Percentiles rank a stretch among this genome's conserved stretches.
Evolutionary conservation across 768 basidiomycete genomes (phyloP).

Genomic region (Lactarius quietus): DNA sequence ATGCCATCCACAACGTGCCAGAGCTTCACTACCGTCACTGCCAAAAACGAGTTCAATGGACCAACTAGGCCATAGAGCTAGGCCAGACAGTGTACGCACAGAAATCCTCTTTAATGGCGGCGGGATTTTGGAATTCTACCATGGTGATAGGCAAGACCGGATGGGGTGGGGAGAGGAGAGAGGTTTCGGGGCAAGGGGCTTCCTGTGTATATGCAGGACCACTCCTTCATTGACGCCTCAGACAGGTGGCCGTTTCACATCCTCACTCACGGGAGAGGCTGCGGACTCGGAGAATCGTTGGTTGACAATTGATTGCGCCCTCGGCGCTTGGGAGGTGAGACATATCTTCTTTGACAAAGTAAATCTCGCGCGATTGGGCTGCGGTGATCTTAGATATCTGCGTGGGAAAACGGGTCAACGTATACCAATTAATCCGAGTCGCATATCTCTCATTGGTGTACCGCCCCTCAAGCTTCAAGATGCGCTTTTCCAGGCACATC

Average conservation of each 20-base stretch:
- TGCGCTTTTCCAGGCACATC: not conserved
- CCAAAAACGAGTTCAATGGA: not conserved
- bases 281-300: no score
- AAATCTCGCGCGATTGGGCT: no score
- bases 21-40: slow-evolving; percentile 1
- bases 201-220: not conserved
- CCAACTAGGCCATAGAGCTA: not conserved
- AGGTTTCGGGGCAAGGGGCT: not conserved
- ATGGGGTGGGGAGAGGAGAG: not conserved
- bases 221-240: not conserved
- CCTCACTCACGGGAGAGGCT: no score
- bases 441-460: no score
- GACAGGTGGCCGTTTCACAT: no score
- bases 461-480: no score
- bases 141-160: not conserved
- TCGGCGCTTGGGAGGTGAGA: no score
- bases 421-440: no score
- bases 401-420: no score
- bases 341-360: no score
- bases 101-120: not conserved
- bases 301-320: no score
- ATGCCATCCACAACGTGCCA: slow-evolving; percentile 9
- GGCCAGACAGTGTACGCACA: not conserved
- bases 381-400: no score
- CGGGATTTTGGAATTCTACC: slow-evolving; percentile 2